These are phyloP conservation scores for Candida sphagnicola DNA, from an alignment of 805 yeast species.

Conservation along the genomic window DNA sequence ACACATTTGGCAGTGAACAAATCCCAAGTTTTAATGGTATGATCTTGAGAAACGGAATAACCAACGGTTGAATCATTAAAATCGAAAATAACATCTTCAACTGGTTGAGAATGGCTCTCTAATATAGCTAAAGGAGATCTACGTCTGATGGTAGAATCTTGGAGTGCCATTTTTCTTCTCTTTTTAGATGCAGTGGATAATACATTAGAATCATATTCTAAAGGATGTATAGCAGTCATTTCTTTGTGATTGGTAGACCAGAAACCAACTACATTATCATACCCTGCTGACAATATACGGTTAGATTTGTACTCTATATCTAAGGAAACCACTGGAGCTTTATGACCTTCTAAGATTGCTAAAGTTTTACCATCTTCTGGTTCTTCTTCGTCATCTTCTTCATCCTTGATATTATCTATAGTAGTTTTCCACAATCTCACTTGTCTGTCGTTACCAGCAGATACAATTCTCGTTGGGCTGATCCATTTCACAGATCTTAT, in stretches of 20 bases:
- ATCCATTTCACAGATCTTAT: conserved; percentile 81
- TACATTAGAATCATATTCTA: conserved; percentile 41
- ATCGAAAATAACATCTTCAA: conserved; percentile 79
- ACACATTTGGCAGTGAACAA: conserved; percentile 79
- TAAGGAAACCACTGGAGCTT: conserved; percentile 76
- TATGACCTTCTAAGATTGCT: conserved; percentile 88
- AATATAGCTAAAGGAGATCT: conserved; percentile 77
- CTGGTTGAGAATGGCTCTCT: conserved; percentile 83
- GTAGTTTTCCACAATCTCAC: conserved; percentile 81
- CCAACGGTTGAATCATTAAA: conserved; percentile 71
- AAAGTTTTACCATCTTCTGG: conserved; percentile 69
- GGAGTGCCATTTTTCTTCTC: conserved; percentile 76
- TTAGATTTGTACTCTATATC: conserved; percentile 53
- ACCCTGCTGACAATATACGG: conserved; percentile 78
- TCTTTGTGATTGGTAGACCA: conserved; percentile 90
- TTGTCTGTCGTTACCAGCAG: conserved; percentile 87
- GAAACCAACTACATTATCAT: conserved; percentile 73
- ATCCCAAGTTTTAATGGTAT: conserved; percentile 95
- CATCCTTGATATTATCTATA: conserved; percentile 44
- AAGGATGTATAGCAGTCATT: conserved; percentile 57
- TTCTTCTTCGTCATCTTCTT: conserved; percentile 28
- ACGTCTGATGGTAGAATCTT: conserved; percentile 71
- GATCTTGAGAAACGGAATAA: conserved; percentile 94
- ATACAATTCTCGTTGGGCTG: conserved; percentile 67
- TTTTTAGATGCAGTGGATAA: conserved; percentile 80